Evolutionary conservation across 495 filamentous ascomycete genomes (phyloP).

Genomic region (Penicillium flavigenum): DNA sequence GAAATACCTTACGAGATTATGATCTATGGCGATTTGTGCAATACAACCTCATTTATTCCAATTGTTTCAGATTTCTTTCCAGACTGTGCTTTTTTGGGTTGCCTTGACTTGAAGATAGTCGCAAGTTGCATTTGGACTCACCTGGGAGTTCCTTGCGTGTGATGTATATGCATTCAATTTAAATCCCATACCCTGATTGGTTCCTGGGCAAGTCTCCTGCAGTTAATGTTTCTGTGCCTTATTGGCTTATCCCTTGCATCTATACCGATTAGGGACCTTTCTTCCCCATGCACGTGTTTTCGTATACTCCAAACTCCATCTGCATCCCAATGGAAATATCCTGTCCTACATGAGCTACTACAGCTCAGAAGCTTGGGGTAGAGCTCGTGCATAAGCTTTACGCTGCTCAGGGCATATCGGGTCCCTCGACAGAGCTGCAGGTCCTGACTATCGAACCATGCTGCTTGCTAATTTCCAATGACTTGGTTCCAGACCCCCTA

Average conservation of each 20-base stretch:
- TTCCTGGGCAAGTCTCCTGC: constrained; percentile 11
- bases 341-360: constrained; percentile 4
- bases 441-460: constrained; percentile 1
- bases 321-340: constrained; percentile 5
- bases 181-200: constrained; percentile 1
- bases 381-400: constrained; percentile 26
- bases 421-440: neutral
- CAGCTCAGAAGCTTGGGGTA: constrained; percentile 19
- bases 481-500: neutral
- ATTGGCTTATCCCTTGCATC: constrained; percentile 22
- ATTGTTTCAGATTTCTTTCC: constrained; percentile 12
- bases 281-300: constrained; percentile 24
- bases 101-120: constrained; percentile 1
- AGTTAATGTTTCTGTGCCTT: constrained; percentile 7
- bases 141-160: constrained; percentile 30
- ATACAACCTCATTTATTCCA: constrained; percentile 16
- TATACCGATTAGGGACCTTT: constrained; percentile 5
- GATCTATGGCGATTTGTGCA: constrained; percentile 27
- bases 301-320: constrained; percentile 4
- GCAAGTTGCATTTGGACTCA: constrained; percentile 7
- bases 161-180: constrained; percentile 16
- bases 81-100: constrained; percentile 7
- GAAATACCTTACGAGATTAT: constrained; percentile 26
- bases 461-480: constrained; percentile 1
- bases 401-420: constrained; percentile 12